Conservation (phyloP, 176 grass and related monocot genomes). For the Elaeis guineensis region DNA sequence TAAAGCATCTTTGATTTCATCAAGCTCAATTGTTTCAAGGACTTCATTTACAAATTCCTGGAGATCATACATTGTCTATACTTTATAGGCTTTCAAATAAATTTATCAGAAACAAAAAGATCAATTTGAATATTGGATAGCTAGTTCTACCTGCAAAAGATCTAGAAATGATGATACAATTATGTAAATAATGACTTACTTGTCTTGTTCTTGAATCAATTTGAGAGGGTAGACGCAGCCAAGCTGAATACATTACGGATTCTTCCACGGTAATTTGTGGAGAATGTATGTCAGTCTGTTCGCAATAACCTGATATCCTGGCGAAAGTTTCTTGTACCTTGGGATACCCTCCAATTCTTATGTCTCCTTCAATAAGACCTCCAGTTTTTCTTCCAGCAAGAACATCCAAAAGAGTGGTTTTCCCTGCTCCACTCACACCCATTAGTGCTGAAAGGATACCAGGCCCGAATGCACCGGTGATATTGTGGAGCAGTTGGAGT, state of each 20-base stretch:
- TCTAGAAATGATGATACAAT: too few relatives aligned
- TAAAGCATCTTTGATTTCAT: constrained; percentile 51
- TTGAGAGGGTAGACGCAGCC: constrained; percentile 55
- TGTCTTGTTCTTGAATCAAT: constrained; percentile 42
- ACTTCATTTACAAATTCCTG: constrained; percentile 74
- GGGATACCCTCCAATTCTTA: constrained; percentile 72
- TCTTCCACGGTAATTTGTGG: constrained; percentile 64
- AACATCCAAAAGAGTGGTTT: constrained; percentile 79
- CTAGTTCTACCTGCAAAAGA: too few relatives aligned
- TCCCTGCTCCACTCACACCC: constrained; percentile 73
- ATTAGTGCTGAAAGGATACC: constrained; percentile 61
- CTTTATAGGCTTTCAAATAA: too few relatives aligned
- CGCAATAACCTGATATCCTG: constrained; percentile 76
- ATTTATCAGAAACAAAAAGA: neutral
- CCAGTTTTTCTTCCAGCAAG: constrained; percentile 72
- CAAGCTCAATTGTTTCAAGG: constrained; percentile 73
- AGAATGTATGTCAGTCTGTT: constrained; percentile 67
- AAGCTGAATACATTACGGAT: constrained; percentile 66
- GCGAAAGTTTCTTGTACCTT: constrained; percentile 62
- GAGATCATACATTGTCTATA: neutral
- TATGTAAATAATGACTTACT: constrained; percentile 21
- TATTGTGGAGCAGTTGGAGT: constrained; percentile 59
- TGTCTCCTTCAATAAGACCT: constrained; percentile 54
- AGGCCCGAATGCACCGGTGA: constrained; percentile 55
- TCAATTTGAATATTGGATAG: too few relatives aligned